A percentile compares a stretch with the other conserved stretches of the same genome.
These are phyloP conservation scores for Yamadazyma nakazawae DNA, from an alignment of 805 yeast genomes.

Conservation along the genomic window DNA sequence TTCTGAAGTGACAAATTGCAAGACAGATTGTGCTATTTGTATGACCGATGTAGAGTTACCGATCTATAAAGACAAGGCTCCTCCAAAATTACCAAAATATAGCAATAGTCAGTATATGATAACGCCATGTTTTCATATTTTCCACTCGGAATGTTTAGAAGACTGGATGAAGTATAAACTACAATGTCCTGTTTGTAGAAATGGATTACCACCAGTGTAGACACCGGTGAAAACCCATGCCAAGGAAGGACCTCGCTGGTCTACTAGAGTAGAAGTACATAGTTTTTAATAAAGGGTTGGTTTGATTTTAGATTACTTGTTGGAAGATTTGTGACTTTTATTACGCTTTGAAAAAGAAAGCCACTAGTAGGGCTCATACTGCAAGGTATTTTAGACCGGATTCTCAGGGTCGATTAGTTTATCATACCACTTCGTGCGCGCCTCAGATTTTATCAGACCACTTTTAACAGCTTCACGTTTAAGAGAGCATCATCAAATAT, in stretches of 20 bases:
- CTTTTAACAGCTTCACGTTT: neutral
- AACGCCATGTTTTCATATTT: constrained; percentile 88
- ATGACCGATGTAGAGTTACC: constrained; percentile 75
- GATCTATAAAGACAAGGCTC: constrained; percentile 21
- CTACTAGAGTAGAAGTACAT: too few species aligned
- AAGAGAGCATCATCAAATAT: neutral
- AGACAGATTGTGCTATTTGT: constrained; percentile 84
- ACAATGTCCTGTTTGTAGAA: constrained; percentile 92
- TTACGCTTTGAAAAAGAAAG: too few species aligned
- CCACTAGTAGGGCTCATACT: too few species aligned
- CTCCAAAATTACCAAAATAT: neutral
- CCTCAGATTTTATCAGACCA: constrained; percentile 7
- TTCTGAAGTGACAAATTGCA: constrained; percentile 32
- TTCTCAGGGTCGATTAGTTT: too few species aligned
- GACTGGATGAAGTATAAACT: constrained; percentile 91
- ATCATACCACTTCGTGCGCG: constrained; percentile 5
- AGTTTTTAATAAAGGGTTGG: too few species aligned
- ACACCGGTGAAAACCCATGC: neutral
- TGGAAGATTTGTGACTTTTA: too few species aligned
- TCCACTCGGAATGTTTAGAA: constrained; percentile 86
- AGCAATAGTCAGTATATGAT: constrained; percentile 58
- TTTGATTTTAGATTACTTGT: too few species aligned
- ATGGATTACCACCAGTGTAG: constrained; percentile 75
- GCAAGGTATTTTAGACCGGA: too few species aligned
- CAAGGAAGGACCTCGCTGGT: too few species aligned